Conservation (phyloP, 2,329 filamentous ascomycete species). For the Cordyceps fumosorosea region DNA sequence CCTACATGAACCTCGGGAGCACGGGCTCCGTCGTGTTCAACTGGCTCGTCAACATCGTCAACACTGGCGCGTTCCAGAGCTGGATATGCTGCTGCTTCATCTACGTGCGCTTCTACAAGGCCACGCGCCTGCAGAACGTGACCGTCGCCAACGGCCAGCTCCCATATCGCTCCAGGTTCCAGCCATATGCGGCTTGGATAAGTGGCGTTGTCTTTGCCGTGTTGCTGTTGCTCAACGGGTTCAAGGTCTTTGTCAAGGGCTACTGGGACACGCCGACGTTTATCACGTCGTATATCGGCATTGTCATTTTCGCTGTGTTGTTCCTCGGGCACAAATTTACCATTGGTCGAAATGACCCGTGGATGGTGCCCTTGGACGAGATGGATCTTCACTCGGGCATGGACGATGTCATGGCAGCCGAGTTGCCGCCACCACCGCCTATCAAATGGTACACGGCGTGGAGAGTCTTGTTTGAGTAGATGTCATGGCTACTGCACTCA, state of each 20-base stretch:
- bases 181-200: constrained; percentile 51
- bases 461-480: constrained; percentile 10
- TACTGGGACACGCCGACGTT: constrained; percentile 51
- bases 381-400: constrained; percentile 48
- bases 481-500: neutral
- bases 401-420: constrained; percentile 34
- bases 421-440: constrained; percentile 7
- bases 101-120: constrained; percentile 47
- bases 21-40: constrained; percentile 52
- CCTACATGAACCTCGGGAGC: constrained; percentile 52
- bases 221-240: constrained; percentile 55
- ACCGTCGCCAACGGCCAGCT: constrained; percentile 22
- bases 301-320: constrained; percentile 52
- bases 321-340: constrained; percentile 29
- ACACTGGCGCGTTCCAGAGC: constrained; percentile 43
- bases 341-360: constrained; percentile 34
- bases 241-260: constrained; percentile 55
- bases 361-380: constrained; percentile 40
- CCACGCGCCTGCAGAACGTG: constrained; percentile 36
- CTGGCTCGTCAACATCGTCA: constrained; percentile 50
- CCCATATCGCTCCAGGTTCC: constrained; percentile 47
- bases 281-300: constrained; percentile 58
- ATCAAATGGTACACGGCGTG: constrained; percentile 8
- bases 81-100: constrained; percentile 50
- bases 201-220: constrained; percentile 45